Evolutionary conservation across 805 yeast species (phyloP).

Genomic region (Clavispora vitiphila): DNA sequence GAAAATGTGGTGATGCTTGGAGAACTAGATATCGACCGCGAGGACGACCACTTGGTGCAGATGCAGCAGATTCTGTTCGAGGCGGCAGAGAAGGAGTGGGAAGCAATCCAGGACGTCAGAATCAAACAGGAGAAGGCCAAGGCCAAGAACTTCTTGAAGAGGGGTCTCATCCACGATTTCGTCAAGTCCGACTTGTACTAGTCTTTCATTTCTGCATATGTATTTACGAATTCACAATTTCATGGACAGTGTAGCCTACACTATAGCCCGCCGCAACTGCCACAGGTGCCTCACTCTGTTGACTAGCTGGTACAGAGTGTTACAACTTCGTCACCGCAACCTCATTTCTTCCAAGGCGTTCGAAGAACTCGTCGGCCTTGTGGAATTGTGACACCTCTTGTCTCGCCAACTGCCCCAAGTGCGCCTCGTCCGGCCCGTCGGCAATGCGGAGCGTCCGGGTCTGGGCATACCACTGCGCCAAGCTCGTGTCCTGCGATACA

Average conservation of each 20-base stretch:
- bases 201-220: conserved; percentile 12
- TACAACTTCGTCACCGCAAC: conserved; percentile 24
- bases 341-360: conserved; percentile 14
- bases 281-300: no score
- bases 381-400: conserved; percentile 36
- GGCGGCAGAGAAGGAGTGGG: conserved; percentile 49
- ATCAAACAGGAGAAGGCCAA: conserved; percentile 40
- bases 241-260: background rate
- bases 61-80: conserved; percentile 57
- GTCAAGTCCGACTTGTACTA: conserved; percentile 51
- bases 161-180: conserved; percentile 56
- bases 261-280: no score
- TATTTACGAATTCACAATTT: conserved; percentile 1
- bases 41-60: conserved; percentile 60
- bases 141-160: conserved; percentile 44
- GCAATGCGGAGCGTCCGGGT: conserved; percentile 57
- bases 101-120: conserved; percentile 24
- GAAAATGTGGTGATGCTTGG: conserved; percentile 94
- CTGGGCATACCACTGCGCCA: conserved; percentile 49
- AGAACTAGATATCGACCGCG: conserved; percentile 83
- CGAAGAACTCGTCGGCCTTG: conserved; percentile 33
- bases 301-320: no score
- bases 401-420: conserved; percentile 52
- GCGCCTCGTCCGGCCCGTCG: conserved; percentile 70
- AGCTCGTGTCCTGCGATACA: conserved; percentile 54